These are phyloP conservation scores for Encephalitozoon intestinalis DNA, from an alignment of 371 early-diverging fungal species.

Conservation along the genomic window DNA sequence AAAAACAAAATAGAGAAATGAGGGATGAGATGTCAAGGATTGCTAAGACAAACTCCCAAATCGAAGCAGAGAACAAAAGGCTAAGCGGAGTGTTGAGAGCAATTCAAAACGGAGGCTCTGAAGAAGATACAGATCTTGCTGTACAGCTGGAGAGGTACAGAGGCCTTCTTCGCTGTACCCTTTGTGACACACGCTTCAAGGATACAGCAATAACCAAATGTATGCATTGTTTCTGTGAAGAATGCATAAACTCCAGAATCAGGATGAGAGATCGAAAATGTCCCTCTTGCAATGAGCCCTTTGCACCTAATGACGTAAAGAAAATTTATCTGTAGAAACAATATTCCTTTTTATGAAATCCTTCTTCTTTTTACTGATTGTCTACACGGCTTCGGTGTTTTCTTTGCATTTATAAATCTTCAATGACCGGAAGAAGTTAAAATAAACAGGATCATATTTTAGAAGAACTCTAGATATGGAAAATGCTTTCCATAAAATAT, in stretches of 20 bases:
- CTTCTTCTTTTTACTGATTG: neutral
- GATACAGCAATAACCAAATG: slow-evolving; percentile 57
- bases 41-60: neutral
- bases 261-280: slow-evolving; percentile 89
- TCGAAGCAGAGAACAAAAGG: slow-evolving; percentile 24
- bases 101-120: neutral
- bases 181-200: slow-evolving; percentile 57
- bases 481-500: no score
- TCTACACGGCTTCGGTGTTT: no score
- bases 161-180: slow-evolving; percentile 49
- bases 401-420: no score
- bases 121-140: neutral
- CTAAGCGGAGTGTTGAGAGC: neutral
- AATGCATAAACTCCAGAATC: slow-evolving; percentile 76
- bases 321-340: slow-evolving; percentile 65
- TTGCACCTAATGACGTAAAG: slow-evolving; percentile 77
- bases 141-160: slow-evolving; percentile 35
- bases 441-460: neutral
- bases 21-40: slow-evolving; percentile 9
- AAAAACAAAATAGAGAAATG: neutral
- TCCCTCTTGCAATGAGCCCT: slow-evolving; percentile 81
- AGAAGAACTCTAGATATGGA: neutral
- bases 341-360: neutral
- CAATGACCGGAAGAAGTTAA: neutral
- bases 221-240: slow-evolving; percentile 64